These are phyloP conservation scores for Xylariaceae sp. DNA, from an alignment of 2,329 filamentous ascomycete genomes.

Conservation along the genomic window DNA sequence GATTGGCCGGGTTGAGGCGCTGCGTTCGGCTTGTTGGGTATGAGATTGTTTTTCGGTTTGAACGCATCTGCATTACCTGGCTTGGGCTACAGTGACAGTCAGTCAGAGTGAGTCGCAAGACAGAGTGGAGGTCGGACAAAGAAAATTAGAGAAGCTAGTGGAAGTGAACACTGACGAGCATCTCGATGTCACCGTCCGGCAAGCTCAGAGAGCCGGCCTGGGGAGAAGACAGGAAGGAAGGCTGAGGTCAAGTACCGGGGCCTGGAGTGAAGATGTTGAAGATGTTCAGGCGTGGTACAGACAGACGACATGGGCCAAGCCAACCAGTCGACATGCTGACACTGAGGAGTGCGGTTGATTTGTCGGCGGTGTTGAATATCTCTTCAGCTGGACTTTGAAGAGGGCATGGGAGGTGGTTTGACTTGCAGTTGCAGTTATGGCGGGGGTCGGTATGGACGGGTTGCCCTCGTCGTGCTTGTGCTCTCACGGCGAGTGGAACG, in stretches of 20 bases:
- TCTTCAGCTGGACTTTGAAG: background rate
- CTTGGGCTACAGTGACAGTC: constrained; percentile 8
- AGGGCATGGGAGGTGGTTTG: too few species aligned
- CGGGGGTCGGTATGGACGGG: too few species aligned
- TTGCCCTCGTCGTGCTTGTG: too few species aligned
- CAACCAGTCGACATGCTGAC: constrained; percentile 22
- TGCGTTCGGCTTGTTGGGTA: constrained; percentile 13
- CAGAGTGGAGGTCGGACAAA: background rate
- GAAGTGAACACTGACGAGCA: constrained; percentile 4
- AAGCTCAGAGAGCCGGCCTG: constrained; percentile 4
- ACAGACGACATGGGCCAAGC: constrained; percentile 13
- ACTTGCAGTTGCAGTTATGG: too few species aligned
- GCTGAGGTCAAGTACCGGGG: too few species aligned
- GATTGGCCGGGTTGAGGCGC: background rate
- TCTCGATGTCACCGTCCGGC: constrained; percentile 12
- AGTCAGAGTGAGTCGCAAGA: background rate
- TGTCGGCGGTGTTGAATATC: constrained; percentile 1
- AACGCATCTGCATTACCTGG: constrained; percentile 11
- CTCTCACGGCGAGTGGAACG: too few species aligned
- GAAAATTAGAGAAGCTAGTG: too few species aligned
- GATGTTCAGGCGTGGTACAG: too few species aligned
- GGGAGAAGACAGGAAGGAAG: background rate
- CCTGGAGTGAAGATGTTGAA: too few species aligned
- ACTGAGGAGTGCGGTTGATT: background rate
- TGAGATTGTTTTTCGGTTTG: constrained; percentile 24